phyloP scores from a whole-genome alignment of 1,139 yeast genomes.

The Pichia sp. region DNA sequence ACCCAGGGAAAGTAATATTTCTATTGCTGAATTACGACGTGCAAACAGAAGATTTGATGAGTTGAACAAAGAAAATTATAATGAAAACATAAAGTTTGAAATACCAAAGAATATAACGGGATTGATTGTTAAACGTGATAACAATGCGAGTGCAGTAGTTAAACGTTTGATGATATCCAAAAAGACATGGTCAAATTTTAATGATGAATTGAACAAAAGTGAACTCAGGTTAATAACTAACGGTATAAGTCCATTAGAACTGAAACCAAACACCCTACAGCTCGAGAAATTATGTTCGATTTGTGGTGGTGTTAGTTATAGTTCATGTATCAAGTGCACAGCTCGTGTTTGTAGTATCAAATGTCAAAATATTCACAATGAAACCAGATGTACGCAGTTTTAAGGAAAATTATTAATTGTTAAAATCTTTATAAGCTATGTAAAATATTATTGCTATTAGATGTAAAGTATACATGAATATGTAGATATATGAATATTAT shows the following conservation, averaged over 20 bases:
- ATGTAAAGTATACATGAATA: neutral
- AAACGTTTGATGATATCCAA: conserved; percentile 34
- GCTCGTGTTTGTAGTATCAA: conserved; percentile 35
- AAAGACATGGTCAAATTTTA: conserved; percentile 34
- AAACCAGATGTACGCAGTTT: conserved; percentile 34
- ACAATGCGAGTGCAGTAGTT: conserved; percentile 27
- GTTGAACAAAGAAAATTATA: conserved; percentile 36
- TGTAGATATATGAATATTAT: neutral
- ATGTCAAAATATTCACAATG: conserved; percentile 35
- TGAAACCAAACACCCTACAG: conserved; percentile 27
- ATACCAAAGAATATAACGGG: conserved; percentile 30
- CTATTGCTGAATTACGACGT: conserved; percentile 28
- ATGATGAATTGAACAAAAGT: conserved; percentile 32
- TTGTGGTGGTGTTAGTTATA: conserved; percentile 37
- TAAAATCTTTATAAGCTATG: neutral
- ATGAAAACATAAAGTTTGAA: conserved; percentile 32
- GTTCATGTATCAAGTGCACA: conserved; percentile 34
- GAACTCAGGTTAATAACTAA: conserved; percentile 20
- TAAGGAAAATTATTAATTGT: neutral
- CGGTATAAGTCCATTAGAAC: conserved; percentile 21
- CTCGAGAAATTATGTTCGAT: conserved; percentile 37
- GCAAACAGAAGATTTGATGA: conserved; percentile 35
- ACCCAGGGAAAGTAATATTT: conserved; percentile 5
- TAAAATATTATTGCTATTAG: neutral
- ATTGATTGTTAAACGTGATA: conserved; percentile 15